Percentiles rank a stretch among this genome's conserved stretches.
phyloP scores from a whole-genome alignment of 352 stramenopile genomes.

The Globisporangium recalcitrans region DNA sequence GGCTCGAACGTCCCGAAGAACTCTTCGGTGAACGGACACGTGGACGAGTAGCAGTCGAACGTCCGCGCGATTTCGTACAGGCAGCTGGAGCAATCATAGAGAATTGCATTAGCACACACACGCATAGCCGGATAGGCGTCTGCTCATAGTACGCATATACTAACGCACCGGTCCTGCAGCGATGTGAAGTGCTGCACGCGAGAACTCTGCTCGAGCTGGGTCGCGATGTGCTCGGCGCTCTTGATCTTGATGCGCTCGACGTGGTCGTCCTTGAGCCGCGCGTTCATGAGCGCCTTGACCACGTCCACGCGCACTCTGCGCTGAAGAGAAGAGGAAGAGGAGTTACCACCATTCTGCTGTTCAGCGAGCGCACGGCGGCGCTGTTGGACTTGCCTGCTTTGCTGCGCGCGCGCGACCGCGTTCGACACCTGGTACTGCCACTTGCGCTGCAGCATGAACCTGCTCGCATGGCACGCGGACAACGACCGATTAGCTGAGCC shows the following conservation, averaged over 20 bases:
- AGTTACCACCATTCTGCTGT: slow-evolving; percentile 26
- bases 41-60: slow-evolving; percentile 65
- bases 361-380: slow-evolving; percentile 30
- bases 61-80: slow-evolving; percentile 67
- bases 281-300: slow-evolving; percentile 62
- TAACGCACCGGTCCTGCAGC: slow-evolving; percentile 51
- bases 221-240: slow-evolving; percentile 52
- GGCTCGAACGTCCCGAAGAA: slow-evolving; percentile 67
- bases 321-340: slow-evolving; percentile 24
- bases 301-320: slow-evolving; percentile 69
- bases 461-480: slow-evolving; percentile 17
- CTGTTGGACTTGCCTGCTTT: slow-evolving; percentile 34
- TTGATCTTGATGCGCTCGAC: slow-evolving; percentile 64
- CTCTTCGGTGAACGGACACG: slow-evolving; percentile 51
- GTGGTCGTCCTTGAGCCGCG: slow-evolving; percentile 68
- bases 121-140: background rate
- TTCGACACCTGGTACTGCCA: slow-evolving; percentile 63
- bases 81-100: slow-evolving; percentile 29
- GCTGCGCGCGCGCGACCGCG: slow-evolving; percentile 21
- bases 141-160: background rate
- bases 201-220: slow-evolving; percentile 46
- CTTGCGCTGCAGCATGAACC: slow-evolving; percentile 54
- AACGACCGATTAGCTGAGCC: too few species aligned
- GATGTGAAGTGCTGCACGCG: slow-evolving; percentile 31
- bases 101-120: background rate